Percentiles rank a stretch among this genome's conserved stretches.
phyloP scores from a whole-genome alignment of 208 protist genomes.

The Trypanosoma avium region DNA sequence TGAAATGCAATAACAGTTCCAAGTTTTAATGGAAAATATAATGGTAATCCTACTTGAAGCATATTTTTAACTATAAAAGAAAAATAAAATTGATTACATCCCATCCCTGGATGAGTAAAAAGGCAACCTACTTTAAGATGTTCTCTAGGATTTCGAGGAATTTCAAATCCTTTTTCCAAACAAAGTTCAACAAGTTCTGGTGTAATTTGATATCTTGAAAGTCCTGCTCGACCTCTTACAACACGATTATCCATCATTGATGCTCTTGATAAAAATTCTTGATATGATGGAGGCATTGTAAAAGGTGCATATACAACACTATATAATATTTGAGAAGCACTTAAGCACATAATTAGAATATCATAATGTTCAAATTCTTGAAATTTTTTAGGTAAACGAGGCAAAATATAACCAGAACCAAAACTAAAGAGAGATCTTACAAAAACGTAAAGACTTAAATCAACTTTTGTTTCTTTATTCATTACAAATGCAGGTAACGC shows the following conservation, averaged over 20 bases:
- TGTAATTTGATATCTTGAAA: slow-evolving; percentile 49
- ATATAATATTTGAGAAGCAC: slow-evolving; percentile 78
- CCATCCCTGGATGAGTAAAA: slow-evolving; percentile 51
- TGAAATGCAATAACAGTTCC: slow-evolving; percentile 56
- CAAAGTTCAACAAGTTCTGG: slow-evolving; percentile 73
- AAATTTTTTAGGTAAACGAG: slow-evolving; percentile 41
- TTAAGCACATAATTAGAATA: slow-evolving; percentile 75
- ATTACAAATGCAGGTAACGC: slow-evolving; percentile 70
- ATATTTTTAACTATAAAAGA: slow-evolving; percentile 60
- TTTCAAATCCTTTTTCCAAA: slow-evolving; percentile 31
- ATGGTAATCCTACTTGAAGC: slow-evolving; percentile 66
- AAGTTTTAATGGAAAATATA: slow-evolving; percentile 78
- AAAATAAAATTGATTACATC: slow-evolving; percentile 69
- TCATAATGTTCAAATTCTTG: slow-evolving; percentile 80
- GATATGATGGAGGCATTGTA: slow-evolving; percentile 78
- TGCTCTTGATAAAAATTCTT: slow-evolving; percentile 59
- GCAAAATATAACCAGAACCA: slow-evolving; percentile 55
- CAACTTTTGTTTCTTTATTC: slow-evolving; percentile 67
- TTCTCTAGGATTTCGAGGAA: slow-evolving; percentile 19
- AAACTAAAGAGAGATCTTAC: slow-evolving; percentile 75
- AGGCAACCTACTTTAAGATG: slow-evolving; percentile 43
- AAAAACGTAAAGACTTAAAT: slow-evolving; percentile 79
- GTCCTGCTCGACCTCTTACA: slow-evolving; percentile 60
- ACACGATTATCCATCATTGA: slow-evolving; percentile 65
- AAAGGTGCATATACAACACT: slow-evolving; percentile 65